Percentiles rank a stretch among this genome's conserved stretches.
Conservation (phyloP, 148 eudicot genomes). For the Amaranthus cruentus region DNA sequence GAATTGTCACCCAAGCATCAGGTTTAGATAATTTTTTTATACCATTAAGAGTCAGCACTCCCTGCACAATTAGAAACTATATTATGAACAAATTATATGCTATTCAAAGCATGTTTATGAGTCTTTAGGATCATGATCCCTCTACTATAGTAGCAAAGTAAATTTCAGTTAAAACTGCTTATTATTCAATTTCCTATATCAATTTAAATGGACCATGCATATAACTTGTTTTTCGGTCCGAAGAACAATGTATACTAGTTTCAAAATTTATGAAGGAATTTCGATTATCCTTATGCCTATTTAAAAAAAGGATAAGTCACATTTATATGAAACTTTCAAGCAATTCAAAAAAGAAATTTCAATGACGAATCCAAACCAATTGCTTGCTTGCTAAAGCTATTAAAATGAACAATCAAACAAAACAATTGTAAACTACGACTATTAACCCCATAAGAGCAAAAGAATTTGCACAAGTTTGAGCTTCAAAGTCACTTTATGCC, state of each 20-base stretch:
- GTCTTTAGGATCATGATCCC: background rate
- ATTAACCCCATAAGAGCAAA: background rate
- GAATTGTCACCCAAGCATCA: conserved; percentile 70
- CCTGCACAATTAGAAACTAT: conserved; percentile 41
- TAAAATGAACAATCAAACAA: background rate
- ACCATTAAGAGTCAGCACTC: conserved; percentile 48
- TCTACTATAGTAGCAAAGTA: background rate
- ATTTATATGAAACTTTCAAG: background rate
- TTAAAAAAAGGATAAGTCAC: background rate
- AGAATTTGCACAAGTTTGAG: background rate
- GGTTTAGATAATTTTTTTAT: conserved; percentile 39
- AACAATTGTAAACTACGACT: background rate
- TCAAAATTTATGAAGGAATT: background rate
- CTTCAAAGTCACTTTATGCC: background rate
- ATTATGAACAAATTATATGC: background rate
- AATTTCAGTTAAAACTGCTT: background rate
- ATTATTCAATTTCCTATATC: background rate
- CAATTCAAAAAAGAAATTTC: background rate
- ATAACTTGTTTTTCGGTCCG: background rate
- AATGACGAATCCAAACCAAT: background rate
- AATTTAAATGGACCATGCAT: background rate
- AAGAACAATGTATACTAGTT: background rate
- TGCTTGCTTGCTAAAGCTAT: background rate
- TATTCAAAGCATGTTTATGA: background rate
- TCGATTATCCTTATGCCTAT: no score